Evolutionary conservation across 1,284 basidiomycete genomes (phyloP).

Genomic region (Ustilago sp.): DNA sequence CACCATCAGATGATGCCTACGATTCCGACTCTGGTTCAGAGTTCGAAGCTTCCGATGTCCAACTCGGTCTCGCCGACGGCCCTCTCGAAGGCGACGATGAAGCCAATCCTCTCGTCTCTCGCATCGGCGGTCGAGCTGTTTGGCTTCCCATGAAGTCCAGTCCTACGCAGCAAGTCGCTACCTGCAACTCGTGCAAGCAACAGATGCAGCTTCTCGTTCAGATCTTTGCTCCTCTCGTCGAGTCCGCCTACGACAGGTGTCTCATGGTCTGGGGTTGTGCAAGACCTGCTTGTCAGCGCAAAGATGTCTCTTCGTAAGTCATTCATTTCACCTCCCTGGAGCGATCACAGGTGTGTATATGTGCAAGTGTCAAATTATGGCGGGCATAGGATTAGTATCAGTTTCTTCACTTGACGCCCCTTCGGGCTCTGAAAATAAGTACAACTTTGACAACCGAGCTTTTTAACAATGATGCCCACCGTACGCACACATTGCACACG

Average conservation of each 20-base stretch:
- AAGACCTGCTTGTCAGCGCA: slow-evolving; percentile 60
- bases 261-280: slow-evolving; percentile 68
- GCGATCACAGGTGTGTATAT: background rate
- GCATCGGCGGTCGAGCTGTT: slow-evolving; percentile 64
- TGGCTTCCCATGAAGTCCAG: slow-evolving; percentile 60
- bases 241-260: slow-evolving; percentile 64
- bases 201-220: slow-evolving; percentile 68
- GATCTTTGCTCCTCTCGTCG: slow-evolving; percentile 68
- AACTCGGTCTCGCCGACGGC: slow-evolving; percentile 66
- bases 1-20: slow-evolving; percentile 57
- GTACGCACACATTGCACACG: background rate
- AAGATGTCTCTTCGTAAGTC: slow-evolving; percentile 59
- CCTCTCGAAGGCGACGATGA: slow-evolving; percentile 62
- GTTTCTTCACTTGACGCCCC: slow-evolving; percentile 70
- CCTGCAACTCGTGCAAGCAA: slow-evolving; percentile 56
- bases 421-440: slow-evolving; percentile 61
- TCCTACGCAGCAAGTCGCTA: slow-evolving; percentile 42
- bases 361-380: background rate
- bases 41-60: slow-evolving; percentile 54
- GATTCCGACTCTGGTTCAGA: slow-evolving; percentile 61
- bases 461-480: slow-evolving; percentile 67
- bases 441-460: slow-evolving; percentile 69
- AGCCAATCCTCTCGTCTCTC: slow-evolving; percentile 66
- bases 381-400: slow-evolving; percentile 65
- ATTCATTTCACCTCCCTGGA: background rate